Evolutionary conservation across 208 protist species (phyloP).

Genomic region (Trypanosoma cruzi): DNA sequence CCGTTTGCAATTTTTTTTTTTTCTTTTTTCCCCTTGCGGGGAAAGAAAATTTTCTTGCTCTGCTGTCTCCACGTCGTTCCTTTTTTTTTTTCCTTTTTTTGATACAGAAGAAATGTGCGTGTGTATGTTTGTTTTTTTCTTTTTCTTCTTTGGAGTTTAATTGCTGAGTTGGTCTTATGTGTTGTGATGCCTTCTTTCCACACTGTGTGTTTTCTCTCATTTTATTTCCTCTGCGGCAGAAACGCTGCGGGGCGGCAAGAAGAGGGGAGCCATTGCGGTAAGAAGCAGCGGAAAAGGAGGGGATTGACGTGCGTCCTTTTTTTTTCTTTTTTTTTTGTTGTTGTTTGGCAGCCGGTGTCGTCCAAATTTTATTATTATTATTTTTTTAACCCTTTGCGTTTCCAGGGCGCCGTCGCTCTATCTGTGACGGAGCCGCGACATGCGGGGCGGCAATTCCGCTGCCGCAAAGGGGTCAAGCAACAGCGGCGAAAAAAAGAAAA

Average conservation of each 20-base stretch:
- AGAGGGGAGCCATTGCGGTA: background rate
- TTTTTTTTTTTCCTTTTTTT: background rate
- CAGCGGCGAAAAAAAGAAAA: background rate
- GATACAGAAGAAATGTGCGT: no score
- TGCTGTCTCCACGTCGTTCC: background rate
- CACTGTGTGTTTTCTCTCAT: no score
- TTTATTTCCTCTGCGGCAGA: background rate
- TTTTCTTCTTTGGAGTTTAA: background rate
- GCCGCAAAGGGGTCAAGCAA: background rate
- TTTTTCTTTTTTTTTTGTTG: conserved; percentile 1
- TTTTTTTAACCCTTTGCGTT: background rate
- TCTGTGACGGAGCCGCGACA: background rate
- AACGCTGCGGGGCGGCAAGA: background rate
- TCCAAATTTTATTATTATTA: background rate
- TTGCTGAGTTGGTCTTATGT: no score
- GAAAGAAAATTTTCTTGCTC: no score
- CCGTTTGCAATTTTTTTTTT: no score
- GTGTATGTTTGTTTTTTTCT: background rate
- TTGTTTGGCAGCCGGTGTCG: background rate
- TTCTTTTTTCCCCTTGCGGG: no score
- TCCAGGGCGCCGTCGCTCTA: background rate
- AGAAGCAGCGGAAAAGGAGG: background rate
- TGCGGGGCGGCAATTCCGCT: background rate
- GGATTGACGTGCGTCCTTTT: background rate
- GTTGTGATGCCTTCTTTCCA: no score